Evolutionary conservation across 257 asterid genomes (phyloP), one percentile per base, ranked within the genome.

Genomic region (Solanum chmielewskii): DNA sequence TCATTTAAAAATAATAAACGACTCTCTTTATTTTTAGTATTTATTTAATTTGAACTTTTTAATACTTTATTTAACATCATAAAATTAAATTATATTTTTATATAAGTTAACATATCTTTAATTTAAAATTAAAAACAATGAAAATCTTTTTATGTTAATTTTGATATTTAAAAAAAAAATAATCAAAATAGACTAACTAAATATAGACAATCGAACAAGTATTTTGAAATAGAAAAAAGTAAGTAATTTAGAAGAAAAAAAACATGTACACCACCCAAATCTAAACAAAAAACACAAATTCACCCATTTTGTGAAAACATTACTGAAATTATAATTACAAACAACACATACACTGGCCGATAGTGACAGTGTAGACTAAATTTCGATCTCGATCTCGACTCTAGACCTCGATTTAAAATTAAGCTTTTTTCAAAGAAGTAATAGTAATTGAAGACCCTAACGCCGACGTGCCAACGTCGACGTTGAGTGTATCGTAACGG

Each of bases 401-500:
- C 5, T 0, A 21, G 13, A 69, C 13, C 27, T 11, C 56, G 35
- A 23, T 39, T 0, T 92, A 81, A 92, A 90, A 18, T 88, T 89
- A 90, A 21, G 95, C 98, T 23, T 90, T 93, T 74, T 93, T 95
- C 80, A 96, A 80, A 56, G 97, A 95, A 59, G 97, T 95, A 1
- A 96, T 80, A 4, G 95, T 94, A 18, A 95, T 93, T 45, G 92
- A 39, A 85, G 91, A 90, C 33, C 99, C 99, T 7, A 94, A 87
- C 80, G 98, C 90, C 87, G 98, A 91, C 87, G 84, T n/a, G 0
- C 89, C 93, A 2, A 92, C 95, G 88, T 95, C 97, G 13, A 95
- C 64, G 21, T 90, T 95, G 73, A 95, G 91, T 84, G 99, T 91
- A 84, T 95, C 98, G 87, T 94, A 96, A 7, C 98, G 97, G 62